Base-by-base conservation (phyloP, 2,329 filamentous ascomycete genomes). In the Ophiostoma pallidulum region DNA sequence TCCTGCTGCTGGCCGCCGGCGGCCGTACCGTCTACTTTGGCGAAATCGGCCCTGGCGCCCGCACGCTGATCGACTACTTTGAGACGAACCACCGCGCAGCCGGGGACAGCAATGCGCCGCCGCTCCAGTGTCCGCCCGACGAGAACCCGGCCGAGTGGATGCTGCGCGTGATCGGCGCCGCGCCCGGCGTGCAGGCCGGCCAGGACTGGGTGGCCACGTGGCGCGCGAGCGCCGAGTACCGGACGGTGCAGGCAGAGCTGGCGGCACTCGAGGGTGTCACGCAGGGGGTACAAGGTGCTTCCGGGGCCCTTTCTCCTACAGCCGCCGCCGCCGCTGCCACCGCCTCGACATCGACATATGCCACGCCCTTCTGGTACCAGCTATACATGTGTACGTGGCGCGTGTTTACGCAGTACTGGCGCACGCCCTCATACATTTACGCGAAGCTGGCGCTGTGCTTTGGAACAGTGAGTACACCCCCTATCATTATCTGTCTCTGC, bases 61-160 rank as follows among this genome's bases (percentile, higher is more conserved):
- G 75, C 50, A 76, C 70, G 3, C 67, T 92, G 59, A 84, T 79
- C 3, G 69, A 71, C 52, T 92, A 92, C 65, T 92, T 92, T 57
- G 84, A 88, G 62, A 73, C 77, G n/a, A n/a, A n/a, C 41, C 79
- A 86, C 55, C 84, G 82, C 7, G 79, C 77, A 0, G 70, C 74
- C 1, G 77, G 50, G n/a, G n/a, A n/a, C n/a, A n/a, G n/a, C n/a
- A n/a, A n/a, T n/a, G n/a, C n/a, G n/a, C n/a, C n/a, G n/a, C n/a
- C n/a, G n/a, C n/a, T n/a, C n/a, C n/a, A 16, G 28, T 91, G 85
- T 61, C 82, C 81, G 1, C 56, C 67, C 2, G 77, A 78, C 8
- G 83, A 82, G 32, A 94, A 92, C 64, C 86, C 86, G 6, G 86
- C 86, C 28, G 86, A 92, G 64, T 88, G 82, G 79, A 89, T 90